A percentile compares a stretch with the other conserved stretches of the same genome.
phyloP scores from a whole-genome alignment of 2,329 filamentous ascomycete species.

The Leptodontidium sp. region DNA sequence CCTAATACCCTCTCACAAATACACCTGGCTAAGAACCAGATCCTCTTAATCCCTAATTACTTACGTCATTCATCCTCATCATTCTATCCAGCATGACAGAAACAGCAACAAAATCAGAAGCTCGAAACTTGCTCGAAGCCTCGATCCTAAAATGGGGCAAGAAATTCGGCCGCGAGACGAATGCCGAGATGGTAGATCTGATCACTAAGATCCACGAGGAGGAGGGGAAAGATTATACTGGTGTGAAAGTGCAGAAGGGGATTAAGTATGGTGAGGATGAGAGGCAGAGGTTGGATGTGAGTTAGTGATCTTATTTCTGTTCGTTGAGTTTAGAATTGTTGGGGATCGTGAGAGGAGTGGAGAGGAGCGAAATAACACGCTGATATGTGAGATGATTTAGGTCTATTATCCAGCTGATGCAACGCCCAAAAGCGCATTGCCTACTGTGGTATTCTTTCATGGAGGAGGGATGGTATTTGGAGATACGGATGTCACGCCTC shows the following conservation, averaged over 20 bases:
- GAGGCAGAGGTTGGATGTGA: slow-evolving; percentile 16
- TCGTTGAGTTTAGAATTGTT: too few relatives aligned
- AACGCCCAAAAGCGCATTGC: background rate
- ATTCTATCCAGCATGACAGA: too few relatives aligned
- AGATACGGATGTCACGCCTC: slow-evolving; percentile 11
- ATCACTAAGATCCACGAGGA: background rate
- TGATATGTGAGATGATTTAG: background rate
- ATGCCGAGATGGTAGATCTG: background rate
- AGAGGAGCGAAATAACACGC: too few relatives aligned
- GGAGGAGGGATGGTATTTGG: slow-evolving; percentile 18
- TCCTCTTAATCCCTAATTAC: too few relatives aligned
- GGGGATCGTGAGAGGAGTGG: background rate
- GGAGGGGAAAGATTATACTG: background rate
- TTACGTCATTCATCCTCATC: too few relatives aligned
- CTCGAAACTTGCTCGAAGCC: background rate
- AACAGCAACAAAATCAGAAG: too few relatives aligned
- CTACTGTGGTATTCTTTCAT: slow-evolving; percentile 18
- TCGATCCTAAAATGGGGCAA: slow-evolving; percentile 8
- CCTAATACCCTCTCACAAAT: too few relatives aligned
- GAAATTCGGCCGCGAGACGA: background rate
- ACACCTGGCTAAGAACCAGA: too few relatives aligned
- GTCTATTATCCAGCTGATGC: background rate
- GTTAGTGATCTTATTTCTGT: too few relatives aligned
- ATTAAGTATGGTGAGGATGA: slow-evolving; percentile 11
- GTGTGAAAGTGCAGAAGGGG: background rate